Evolutionary conservation across 192 early-diverging fungal species (phyloP).

Genomic region (Cetraspora pellucida): DNA sequence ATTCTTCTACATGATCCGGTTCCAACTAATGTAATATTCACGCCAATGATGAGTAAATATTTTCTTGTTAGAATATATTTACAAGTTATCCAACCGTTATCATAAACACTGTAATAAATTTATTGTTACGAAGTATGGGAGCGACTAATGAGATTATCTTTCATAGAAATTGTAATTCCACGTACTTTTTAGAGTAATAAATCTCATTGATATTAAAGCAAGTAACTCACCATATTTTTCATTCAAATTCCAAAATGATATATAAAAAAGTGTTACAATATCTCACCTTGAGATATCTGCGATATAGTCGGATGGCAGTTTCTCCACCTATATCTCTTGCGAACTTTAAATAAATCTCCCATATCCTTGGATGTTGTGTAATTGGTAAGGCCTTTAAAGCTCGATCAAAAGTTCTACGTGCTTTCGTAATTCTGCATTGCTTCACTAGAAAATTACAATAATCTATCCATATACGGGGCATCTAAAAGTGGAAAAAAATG

Average conservation of each 20-base stretch:
- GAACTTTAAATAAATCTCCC: slow-evolving; percentile 85
- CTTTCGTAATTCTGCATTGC: slow-evolving; percentile 68
- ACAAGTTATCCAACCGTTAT: not conserved
- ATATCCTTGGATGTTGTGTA: slow-evolving; percentile 90
- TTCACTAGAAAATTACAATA: slow-evolving; percentile 72
- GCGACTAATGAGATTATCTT: too few species aligned
- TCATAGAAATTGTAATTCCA: too few species aligned
- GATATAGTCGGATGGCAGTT: slow-evolving; percentile 77
- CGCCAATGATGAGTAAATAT: not conserved
- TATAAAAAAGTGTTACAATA: not conserved
- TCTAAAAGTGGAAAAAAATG: slow-evolving; percentile 45
- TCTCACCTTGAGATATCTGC: slow-evolving; percentile 76
- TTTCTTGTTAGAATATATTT: not conserved
- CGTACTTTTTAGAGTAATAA: too few species aligned
- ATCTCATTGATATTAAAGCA: not conserved
- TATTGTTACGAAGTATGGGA: too few species aligned
- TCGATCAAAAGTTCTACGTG: slow-evolving; percentile 87
- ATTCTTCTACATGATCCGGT: slow-evolving; percentile 75
- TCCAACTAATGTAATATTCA: slow-evolving; percentile 55
- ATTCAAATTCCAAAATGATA: not conserved
- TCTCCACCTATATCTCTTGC: slow-evolving; percentile 77
- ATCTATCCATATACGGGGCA: slow-evolving; percentile 91
- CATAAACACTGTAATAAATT: too few species aligned
- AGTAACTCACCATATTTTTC: not conserved
- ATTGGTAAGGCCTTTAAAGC: slow-evolving; percentile 87